phyloP scores from a whole-genome alignment of 225 moss, liverwort and hornwort genomes.

The Sphagnum contortum region DNA sequence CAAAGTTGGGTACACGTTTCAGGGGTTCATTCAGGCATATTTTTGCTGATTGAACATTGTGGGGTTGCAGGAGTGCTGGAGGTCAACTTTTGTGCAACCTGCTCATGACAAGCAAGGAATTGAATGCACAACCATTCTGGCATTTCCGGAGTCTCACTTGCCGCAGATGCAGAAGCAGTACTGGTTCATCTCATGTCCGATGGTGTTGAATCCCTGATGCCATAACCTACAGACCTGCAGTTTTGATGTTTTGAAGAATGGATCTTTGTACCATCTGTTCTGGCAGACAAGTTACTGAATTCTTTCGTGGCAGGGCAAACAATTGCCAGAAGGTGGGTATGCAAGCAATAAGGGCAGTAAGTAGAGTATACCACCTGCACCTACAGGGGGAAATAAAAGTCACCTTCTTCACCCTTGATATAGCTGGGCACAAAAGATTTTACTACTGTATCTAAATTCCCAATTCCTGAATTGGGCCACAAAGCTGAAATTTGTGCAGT shows the following conservation, averaged over 20 bases:
- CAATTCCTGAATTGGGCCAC: too few relatives aligned
- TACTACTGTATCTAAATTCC: too few relatives aligned
- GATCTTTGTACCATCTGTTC: too few relatives aligned
- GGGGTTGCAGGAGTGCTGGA: conserved; percentile 52
- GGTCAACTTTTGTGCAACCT: conserved; percentile 90
- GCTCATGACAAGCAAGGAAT: conserved; percentile 95
- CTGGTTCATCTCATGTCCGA: conserved; percentile 19
- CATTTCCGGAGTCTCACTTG: conserved; percentile 57
- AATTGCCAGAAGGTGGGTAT: conserved; percentile 44
- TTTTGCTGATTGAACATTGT: too few relatives aligned
- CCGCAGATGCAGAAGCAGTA: conserved; percentile 84
- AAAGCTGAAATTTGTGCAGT: too few relatives aligned
- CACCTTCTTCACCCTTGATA: too few relatives aligned
- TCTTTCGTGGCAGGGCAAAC: conserved; percentile 17
- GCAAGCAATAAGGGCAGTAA: conserved; percentile 44
- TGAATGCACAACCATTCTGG: conserved; percentile 68
- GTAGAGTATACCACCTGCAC: conserved; percentile 30
- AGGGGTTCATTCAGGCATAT: too few relatives aligned
- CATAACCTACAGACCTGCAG: too few relatives aligned
- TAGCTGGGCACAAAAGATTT: too few relatives aligned
- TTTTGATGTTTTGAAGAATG: too few relatives aligned
- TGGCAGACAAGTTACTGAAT: too few relatives aligned
- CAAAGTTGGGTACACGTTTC: background rate
- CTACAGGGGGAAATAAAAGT: conserved; percentile 20
- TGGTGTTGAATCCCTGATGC: too few relatives aligned